These are phyloP conservation scores for Tinospora cordifolia DNA, from an alignment of 164 flowering plant species.

Conservation along the genomic window DNA sequence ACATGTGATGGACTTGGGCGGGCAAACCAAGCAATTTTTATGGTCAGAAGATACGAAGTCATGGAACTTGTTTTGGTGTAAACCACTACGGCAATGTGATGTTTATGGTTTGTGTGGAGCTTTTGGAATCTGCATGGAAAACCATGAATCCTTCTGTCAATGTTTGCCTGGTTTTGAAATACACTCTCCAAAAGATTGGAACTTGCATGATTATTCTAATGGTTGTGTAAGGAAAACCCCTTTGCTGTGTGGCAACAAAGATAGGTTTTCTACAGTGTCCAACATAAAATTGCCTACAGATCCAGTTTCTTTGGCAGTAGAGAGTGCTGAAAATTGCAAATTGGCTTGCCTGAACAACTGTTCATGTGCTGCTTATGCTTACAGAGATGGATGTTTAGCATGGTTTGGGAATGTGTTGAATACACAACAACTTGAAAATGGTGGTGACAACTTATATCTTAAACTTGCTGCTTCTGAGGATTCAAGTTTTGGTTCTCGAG, in stretches of 20 bases:
- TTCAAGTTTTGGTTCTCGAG: background rate
- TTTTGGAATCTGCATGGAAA: conserved; percentile 22
- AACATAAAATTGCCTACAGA: conserved; percentile 12
- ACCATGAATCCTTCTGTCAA: conserved; percentile 4
- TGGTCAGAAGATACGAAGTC: conserved; percentile 11
- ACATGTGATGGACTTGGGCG: conserved; percentile 11
- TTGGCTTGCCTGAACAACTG: conserved; percentile 26
- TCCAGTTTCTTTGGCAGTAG: background rate
- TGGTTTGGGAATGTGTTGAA: conserved; percentile 27
- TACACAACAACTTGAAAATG: conserved; percentile 13
- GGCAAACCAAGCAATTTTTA: conserved; percentile 13
- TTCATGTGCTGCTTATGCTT: conserved; percentile 33
- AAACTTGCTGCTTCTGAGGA: conserved; percentile 19
- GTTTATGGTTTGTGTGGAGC: conserved; percentile 23
- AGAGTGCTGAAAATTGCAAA: conserved; percentile 18
- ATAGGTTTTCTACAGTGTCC: conserved; percentile 8
- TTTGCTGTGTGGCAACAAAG: conserved; percentile 17
- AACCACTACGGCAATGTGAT: conserved; percentile 19
- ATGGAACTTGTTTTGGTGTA: conserved; percentile 26
- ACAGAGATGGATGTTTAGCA: conserved; percentile 13
- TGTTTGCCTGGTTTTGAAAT: conserved; percentile 24
- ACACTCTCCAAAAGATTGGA: conserved; percentile 13
- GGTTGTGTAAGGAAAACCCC: conserved; percentile 23
- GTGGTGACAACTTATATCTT: conserved; percentile 14
- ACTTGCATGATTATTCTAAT: conserved; percentile 16